Evolutionary conservation across 495 filamentous ascomycete genomes (phyloP).

Genomic region (Zalerion maritima): DNA sequence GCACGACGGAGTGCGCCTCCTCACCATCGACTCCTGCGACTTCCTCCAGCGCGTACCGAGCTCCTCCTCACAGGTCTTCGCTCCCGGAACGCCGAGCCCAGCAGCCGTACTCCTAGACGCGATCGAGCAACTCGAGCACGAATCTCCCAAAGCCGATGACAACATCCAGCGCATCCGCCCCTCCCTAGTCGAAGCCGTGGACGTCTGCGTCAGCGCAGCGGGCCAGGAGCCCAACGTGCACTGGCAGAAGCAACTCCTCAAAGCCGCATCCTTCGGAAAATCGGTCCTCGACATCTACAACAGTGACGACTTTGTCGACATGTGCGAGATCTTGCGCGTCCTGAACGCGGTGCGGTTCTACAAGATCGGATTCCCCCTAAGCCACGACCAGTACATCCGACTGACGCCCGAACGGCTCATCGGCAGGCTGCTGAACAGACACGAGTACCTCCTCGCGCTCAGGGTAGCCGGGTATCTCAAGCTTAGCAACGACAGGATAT

Average conservation of each 20-base stretch:
- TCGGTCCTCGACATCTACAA: conserved; percentile 93
- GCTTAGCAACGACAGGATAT: conserved; percentile 76
- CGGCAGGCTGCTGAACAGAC: conserved; percentile 68
- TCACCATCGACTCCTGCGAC: conserved; percentile 87
- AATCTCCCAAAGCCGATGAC: conserved; percentile 93
- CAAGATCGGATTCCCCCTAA: conserved; percentile 79
- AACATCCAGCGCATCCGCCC: conserved; percentile 86
- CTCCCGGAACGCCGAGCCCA: conserved; percentile 70
- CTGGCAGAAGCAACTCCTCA: conserved; percentile 90
- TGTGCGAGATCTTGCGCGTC: conserved; percentile 88
- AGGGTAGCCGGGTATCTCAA: conserved; percentile 78
- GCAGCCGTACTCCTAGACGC: conserved; percentile 88
- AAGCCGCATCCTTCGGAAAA: conserved; percentile 92
- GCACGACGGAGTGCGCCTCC: conserved; percentile 72
- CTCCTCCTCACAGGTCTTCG: conserved; percentile 77
- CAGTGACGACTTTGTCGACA: conserved; percentile 95
- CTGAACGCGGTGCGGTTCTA: conserved; percentile 85
- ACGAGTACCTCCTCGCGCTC: conserved; percentile 84
- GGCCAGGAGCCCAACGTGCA: conserved; percentile 79
- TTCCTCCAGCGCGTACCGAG: conserved; percentile 89
- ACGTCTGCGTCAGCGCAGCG: conserved; percentile 74
- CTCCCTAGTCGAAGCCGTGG: conserved; percentile 78
- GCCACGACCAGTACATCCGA: conserved; percentile 77
- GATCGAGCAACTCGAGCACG: conserved; percentile 76
- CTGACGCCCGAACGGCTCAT: conserved; percentile 80